Evolutionary conservation across 208 protist species (phyloP), one percentile per base, ranked within the genome.

Genomic region (Trypanosoma vivax): DNA sequence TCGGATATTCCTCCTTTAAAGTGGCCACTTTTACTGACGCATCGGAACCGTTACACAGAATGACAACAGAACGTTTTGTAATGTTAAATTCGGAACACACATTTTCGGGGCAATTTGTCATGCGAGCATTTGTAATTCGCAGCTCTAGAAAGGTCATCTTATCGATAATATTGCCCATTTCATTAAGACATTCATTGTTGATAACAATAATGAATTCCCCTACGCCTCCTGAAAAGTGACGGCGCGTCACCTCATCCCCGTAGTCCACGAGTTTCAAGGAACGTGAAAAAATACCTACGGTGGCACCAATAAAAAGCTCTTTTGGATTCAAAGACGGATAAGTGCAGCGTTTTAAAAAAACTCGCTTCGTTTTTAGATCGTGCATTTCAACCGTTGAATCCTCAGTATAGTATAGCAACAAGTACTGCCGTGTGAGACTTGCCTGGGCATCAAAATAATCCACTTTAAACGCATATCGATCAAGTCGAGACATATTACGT

Each of bases 381-480:
- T 87, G 90, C 92, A 98, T 97, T 63, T 98, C 95, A 54, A 98
- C 88, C 6, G 92, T 94, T 34, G 87, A 65, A 56, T 97, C 88
- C 11, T 79, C 72, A 1, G 73, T 52, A 62, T 83, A 94, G 67
- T 92, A 97, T 37, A 95, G 55, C n/a, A 98, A 61, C 35, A 88
- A 74, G 74, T 97, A 98, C 18, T 73, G 63, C 7, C 92, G 75
- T 25, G 75, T 78, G 28, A 97, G 42, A 40, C 70, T 89, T 21
- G 95, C 92, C 2, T 91, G 85, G 28, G 83, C 83, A 60, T 96
- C 90, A 47, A 77, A 87, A 66, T 96, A 96, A 54, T 96, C 86
- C 7, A 90, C 90, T 16, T 87, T 73, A 60, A 93, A 96, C 27
- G 73, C 65, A 51, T 87, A 76, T 6, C 87, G 79, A 34, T 64